phyloP scores from a whole-genome alignment of 2,329 filamentous ascomycete species.

The Lomentospora prolificans region DNA sequence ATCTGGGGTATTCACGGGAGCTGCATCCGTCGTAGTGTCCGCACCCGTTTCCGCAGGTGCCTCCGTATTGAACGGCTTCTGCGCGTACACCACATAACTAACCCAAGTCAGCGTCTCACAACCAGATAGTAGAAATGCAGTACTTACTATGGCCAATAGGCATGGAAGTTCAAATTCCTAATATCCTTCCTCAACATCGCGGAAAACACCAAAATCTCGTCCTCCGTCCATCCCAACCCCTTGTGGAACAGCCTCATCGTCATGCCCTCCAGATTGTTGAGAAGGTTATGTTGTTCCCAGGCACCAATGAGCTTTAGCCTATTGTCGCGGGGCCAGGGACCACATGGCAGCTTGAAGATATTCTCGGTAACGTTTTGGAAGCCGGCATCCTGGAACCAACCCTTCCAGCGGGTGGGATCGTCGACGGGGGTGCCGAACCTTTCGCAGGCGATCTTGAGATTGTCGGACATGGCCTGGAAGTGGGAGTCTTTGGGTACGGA shows the following conservation, averaged over 20 bases:
- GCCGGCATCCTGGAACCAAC: slow-evolving; percentile 16
- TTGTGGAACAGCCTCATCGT: slow-evolving; percentile 29
- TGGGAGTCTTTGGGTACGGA: slow-evolving; percentile 18
- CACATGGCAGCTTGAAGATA: slow-evolving; percentile 26
- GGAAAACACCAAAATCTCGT: slow-evolving; percentile 24
- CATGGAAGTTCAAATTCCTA: slow-evolving; percentile 24
- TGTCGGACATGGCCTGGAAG: slow-evolving; percentile 17
- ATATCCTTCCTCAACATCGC: slow-evolving; percentile 23
- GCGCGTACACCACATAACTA: slow-evolving; percentile 4
- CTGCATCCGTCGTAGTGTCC: background rate
- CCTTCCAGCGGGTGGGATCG: slow-evolving; percentile 15
- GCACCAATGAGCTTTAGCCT: slow-evolving; percentile 35
- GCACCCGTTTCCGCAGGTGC: background rate
- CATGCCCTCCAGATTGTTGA: slow-evolving; percentile 23
- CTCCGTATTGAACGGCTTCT: background rate
- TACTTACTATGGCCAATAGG: slow-evolving; percentile 29
- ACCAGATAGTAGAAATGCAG: background rate
- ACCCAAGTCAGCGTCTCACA: too few species aligned
- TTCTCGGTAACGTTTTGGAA: slow-evolving; percentile 17
- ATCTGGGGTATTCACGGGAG: background rate
- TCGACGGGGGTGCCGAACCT: slow-evolving; percentile 21
- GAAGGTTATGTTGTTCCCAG: slow-evolving; percentile 26
- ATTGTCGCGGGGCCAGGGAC: slow-evolving; percentile 33
- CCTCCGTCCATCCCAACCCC: slow-evolving; percentile 24
- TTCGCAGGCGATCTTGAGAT: slow-evolving; percentile 19